Base-by-base conservation (phyloP, 1,284 basidiomycete species). In the Rhodotorula glutinis region DNA sequence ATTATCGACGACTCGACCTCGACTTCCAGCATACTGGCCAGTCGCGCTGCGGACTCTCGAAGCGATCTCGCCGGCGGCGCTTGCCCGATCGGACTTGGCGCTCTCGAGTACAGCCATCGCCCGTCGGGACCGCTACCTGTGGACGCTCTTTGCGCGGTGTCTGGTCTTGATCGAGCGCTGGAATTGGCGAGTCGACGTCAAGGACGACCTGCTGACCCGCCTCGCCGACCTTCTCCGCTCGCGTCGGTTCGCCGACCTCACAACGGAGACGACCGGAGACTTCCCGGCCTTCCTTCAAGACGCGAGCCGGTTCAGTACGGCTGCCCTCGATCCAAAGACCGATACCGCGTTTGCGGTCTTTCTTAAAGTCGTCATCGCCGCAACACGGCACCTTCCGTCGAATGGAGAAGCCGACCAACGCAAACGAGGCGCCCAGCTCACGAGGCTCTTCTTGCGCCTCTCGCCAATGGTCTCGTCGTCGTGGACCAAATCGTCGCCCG, bases 271-370 rank as follows among this genome's bases (percentile, higher is more conserved):
- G 1, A 76, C 79, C 10, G 81, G 86, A 58, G 89, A 90, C 69
- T 92, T 89, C 74, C 90, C 93, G 1, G 79, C 81, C 3, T 96
- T 95, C 78, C 82, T 98, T 63, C 81, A 84, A 25, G 76, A 86
- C 23, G 83, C 84, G 62, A 82, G 90, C 74, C 49, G 52, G 29
- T 58, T 73, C 53, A n/a, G 81, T 86, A 75, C 77, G 78, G 82
- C 81, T 19, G 78, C 82, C n/a, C 82, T 79, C 54, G 77, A 83
- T 57, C 80, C 83, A 29, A 78, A 79, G 30, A 78, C 78, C 19
- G 92, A 95, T 71, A 87, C 88, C 1, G 86, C 90, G 9, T 95
- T 90, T 77, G 84, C 87, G 25, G 78, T 91, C 23, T 91, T 92
- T 75, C 80, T 96, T 55, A 91, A 91, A 76, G 82, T 94, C 57